These are phyloP conservation scores for Lagenidium giganteum DNA, from an alignment of 352 stramenopile genomes.

Conservation along the genomic window DNA sequence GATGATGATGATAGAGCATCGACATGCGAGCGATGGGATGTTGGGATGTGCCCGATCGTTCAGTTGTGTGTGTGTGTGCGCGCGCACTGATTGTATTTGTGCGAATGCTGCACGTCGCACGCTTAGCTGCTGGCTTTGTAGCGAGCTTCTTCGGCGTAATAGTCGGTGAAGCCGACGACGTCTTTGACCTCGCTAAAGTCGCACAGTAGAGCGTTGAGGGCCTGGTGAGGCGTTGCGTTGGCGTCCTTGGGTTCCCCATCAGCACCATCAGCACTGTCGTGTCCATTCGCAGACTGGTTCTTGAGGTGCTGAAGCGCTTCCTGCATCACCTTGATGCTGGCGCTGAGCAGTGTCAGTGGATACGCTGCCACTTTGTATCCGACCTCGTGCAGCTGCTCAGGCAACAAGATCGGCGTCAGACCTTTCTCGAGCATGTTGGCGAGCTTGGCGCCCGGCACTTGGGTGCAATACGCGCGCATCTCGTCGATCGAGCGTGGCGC, in stretches of 20 bases:
- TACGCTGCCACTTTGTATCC: slow-evolving; percentile 93
- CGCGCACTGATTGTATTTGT: too few species aligned
- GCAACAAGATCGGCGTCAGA: slow-evolving; percentile 88
- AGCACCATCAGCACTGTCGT: slow-evolving; percentile 10
- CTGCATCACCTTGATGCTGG: slow-evolving; percentile 92
- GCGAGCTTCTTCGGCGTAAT: slow-evolving; percentile 82
- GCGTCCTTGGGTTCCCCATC: too few species aligned
- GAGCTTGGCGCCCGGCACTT: slow-evolving; percentile 90
- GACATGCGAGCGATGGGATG: too few species aligned
- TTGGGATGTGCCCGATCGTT: too few species aligned
- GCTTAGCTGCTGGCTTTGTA: too few species aligned
- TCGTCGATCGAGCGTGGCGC: slow-evolving; percentile 87
- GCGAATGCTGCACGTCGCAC: too few species aligned
- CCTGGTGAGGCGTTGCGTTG: slow-evolving; percentile 30
- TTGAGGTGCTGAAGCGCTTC: slow-evolving; percentile 81
- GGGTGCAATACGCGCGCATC: slow-evolving; percentile 88
- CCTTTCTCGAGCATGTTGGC: slow-evolving; percentile 95
- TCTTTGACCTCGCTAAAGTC: slow-evolving; percentile 90
- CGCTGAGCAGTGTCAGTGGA: slow-evolving; percentile 91
- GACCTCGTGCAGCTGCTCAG: slow-evolving; percentile 84
- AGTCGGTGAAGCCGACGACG: slow-evolving; percentile 91
- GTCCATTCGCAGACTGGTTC: slow-evolving; percentile 22
- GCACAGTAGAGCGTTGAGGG: slow-evolving; percentile 82
- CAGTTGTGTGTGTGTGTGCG: too few species aligned
- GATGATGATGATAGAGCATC: too few species aligned